Base-by-base conservation (phyloP, 805 yeast species). In the Cyberlindnera xylosilytica region DNA sequence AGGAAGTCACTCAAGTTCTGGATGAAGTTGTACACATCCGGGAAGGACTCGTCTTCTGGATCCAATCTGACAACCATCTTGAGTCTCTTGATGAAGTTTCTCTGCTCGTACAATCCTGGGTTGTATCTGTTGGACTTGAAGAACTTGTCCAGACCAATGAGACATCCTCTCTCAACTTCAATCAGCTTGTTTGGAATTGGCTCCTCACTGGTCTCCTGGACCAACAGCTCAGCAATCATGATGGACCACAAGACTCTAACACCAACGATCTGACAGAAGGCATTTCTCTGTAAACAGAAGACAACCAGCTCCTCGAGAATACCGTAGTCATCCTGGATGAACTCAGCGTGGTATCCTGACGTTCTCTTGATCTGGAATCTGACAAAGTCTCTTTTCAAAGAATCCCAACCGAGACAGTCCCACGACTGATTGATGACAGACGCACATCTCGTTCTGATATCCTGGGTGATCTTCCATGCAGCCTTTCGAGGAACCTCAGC, bases 401-500 rank as follows among this genome's bases (percentile, higher is more conserved):
- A 72, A 11, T 75, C 76, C 78, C 81, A 73, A 16, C 88, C 93
- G 38, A 88, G 68, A 11, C 74, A 65, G 47, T 81, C 81, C 97
- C 97, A 88, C n/a, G 78, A 71, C 40, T 70, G 73, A 42, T 72
- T 68, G 11, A 87, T 52, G 34, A 86, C 61, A 12, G 49, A 50
- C 0, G 88, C 78, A 34, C 82, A 72, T 47, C 83, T 67, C 11
- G 72, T 70, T 48, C 95, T 72, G 49, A 86, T 64, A 53, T 77
- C 80, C 10, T 80, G 81, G 1, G 87, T 73, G 33, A 87, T 76
- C 40, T 69, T 69, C 63, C 66, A 69, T 46, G 89, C 78, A 1
- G 89, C 89, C 48, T 78, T 78, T 58, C 83, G 73, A 32, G 95
- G 88, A 41, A 85, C 79, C 32, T 78, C 82, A 2, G 87, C 74